These are phyloP conservation scores for Primulina eburnea DNA, from an alignment of 257 asterid genomes.

Conservation along the genomic window DNA sequence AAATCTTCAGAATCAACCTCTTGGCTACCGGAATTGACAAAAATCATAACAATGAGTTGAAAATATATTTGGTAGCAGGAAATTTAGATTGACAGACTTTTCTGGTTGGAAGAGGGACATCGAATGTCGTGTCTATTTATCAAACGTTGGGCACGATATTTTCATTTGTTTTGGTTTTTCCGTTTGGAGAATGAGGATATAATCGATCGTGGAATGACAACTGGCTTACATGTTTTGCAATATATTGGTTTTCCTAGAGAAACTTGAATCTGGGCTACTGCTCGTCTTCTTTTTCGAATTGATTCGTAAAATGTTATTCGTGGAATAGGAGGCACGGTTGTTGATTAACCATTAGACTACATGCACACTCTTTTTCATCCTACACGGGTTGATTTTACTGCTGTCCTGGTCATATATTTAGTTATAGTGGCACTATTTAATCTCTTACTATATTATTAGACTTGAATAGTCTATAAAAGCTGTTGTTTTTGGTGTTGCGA, in stretches of 20 bases:
- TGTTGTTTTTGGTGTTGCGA: no score
- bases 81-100: not conserved
- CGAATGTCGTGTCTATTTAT: not conserved
- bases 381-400: no score
- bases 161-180: constrained; percentile 13
- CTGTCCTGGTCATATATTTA: no score
- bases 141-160: not conserved
- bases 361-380: no score
- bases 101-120: not conserved
- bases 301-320: no score
- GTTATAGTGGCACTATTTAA: no score
- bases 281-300: not conserved
- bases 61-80: not conserved
- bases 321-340: not conserved
- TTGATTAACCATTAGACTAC: no score
- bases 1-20: constrained; percentile 64
- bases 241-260: not conserved
- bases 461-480: no score
- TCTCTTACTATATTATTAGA: no score
- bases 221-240: not conserved
- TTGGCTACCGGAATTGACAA: constrained; percentile 36
- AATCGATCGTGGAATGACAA: not conserved
- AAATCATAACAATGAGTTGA: not conserved
- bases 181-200: constrained; percentile 1
- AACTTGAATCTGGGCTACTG: not conserved